These are phyloP conservation scores for Candida smagusa DNA, from an alignment of 1,139 yeast genomes.

Conservation along the genomic window DNA sequence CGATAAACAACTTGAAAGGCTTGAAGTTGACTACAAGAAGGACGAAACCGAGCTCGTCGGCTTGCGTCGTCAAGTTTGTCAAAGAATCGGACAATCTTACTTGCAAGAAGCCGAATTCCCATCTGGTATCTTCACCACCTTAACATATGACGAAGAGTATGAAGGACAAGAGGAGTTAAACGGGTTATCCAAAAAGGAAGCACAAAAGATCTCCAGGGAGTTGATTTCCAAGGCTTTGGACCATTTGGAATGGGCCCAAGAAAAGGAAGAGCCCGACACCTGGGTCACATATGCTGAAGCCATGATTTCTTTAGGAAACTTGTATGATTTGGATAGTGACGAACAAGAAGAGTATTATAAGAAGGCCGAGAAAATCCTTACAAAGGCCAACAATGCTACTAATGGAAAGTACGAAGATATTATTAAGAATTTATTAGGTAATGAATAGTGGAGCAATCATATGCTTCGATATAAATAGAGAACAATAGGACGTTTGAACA, in stretches of 20 bases:
- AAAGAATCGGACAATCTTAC: slow-evolving; percentile 58
- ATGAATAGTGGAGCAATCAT: neutral
- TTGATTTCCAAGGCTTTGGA: slow-evolving; percentile 55
- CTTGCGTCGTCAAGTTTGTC: slow-evolving; percentile 38
- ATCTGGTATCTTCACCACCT: slow-evolving; percentile 49
- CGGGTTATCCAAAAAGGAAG: slow-evolving; percentile 38
- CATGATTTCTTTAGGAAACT: slow-evolving; percentile 71
- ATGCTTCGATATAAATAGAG: too few relatives aligned
- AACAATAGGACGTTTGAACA: too few relatives aligned
- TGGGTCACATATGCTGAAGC: slow-evolving; percentile 89
- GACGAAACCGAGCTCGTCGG: slow-evolving; percentile 8
- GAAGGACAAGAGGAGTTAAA: slow-evolving; percentile 38
- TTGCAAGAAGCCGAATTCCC: slow-evolving; percentile 65
- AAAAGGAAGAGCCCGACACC: slow-evolving; percentile 71
- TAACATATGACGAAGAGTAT: slow-evolving; percentile 56
- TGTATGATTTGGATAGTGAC: slow-evolving; percentile 58
- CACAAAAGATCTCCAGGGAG: slow-evolving; percentile 49
- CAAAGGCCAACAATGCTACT: slow-evolving; percentile 69
- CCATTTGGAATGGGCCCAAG: slow-evolving; percentile 56
- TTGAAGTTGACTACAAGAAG: slow-evolving; percentile 4
- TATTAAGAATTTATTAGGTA: slow-evolving; percentile 38
- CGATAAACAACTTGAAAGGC: slow-evolving; percentile 19
- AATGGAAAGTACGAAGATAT: slow-evolving; percentile 69
- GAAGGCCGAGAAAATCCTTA: slow-evolving; percentile 62
- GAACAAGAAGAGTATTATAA: slow-evolving; percentile 64